Evolutionary conservation across 2,329 filamentous ascomycete species (phyloP).

Genomic region (Fusarium longipes): DNA sequence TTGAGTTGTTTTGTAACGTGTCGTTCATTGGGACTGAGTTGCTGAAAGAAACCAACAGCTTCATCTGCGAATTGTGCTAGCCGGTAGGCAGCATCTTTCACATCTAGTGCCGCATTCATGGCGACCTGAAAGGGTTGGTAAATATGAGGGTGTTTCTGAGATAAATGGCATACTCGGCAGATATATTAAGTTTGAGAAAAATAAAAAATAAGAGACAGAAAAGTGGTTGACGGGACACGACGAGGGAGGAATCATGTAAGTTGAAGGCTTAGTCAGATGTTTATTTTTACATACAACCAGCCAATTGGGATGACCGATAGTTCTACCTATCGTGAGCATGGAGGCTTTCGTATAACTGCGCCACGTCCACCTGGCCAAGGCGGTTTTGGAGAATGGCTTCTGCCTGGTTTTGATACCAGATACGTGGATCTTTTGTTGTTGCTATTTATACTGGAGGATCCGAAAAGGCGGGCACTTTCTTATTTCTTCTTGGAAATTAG

Average conservation of each 20-base stretch:
- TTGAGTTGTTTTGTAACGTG: background rate
- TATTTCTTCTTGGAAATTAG: background rate
- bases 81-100: slow-evolving; percentile 5
- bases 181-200: no score
- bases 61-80: slow-evolving; percentile 11
- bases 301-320: background rate
- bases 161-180: no score
- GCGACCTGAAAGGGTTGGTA: accelerated
- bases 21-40: background rate
- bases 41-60: slow-evolving; percentile 9
- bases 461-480: no score
- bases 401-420: background rate
- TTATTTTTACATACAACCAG: background rate
- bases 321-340: background rate
- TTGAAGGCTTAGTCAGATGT: background rate
- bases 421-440: no score
- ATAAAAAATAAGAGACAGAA: accelerated
- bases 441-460: no score
- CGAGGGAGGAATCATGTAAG: background rate
- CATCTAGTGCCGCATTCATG: background rate
- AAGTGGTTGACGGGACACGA: background rate
- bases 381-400: background rate
- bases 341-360: background rate
- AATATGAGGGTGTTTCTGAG: background rate
- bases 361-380: background rate